A percentile compares a stretch with the other conserved stretches of the same genome.
phyloP scores from a whole-genome alignment of 2,329 filamentous ascomycete genomes.

The Xylaria sp. region DNA sequence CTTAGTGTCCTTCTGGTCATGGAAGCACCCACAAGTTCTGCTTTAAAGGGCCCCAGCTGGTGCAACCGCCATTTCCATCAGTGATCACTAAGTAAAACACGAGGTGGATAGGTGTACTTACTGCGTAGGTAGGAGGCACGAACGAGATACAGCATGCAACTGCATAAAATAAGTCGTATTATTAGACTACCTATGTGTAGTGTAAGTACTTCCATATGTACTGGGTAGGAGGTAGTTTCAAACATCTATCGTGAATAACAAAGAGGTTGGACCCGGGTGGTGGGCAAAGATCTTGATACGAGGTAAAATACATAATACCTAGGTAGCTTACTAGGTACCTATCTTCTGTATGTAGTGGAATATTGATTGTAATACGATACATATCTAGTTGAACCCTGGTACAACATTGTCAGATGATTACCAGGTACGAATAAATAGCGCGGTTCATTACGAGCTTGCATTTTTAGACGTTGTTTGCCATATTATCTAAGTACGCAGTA shows the following conservation, averaged over 20 bases:
- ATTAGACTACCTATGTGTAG: too few species aligned
- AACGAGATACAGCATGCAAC: not conserved
- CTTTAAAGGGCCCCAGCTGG: not conserved
- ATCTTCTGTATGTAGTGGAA: not conserved
- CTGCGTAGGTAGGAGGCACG: not conserved
- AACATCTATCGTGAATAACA: too few species aligned
- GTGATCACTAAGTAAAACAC: not conserved
- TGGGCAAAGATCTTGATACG: too few species aligned
- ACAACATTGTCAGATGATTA: slow-evolving; percentile 5
- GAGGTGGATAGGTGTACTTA: not conserved
- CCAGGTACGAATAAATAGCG: slow-evolving; percentile 9
- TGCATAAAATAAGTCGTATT: not conserved
- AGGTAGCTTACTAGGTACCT: too few species aligned
- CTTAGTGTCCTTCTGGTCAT: not conserved
- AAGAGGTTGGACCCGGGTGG: too few species aligned
- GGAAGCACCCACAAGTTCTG: not conserved
- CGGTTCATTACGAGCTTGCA: slow-evolving; percentile 15
- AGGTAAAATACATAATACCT: too few species aligned
- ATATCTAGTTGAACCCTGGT: not conserved
- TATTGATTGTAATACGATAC: not conserved
- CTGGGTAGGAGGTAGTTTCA: too few species aligned
- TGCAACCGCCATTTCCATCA: not conserved
- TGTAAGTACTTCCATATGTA: too few species aligned
- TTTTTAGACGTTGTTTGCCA: not conserved
- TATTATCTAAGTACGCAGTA: not conserved